phyloP scores from a whole-genome alignment of 352 stramenopile genomes.

The Phytophthora megakarya region DNA sequence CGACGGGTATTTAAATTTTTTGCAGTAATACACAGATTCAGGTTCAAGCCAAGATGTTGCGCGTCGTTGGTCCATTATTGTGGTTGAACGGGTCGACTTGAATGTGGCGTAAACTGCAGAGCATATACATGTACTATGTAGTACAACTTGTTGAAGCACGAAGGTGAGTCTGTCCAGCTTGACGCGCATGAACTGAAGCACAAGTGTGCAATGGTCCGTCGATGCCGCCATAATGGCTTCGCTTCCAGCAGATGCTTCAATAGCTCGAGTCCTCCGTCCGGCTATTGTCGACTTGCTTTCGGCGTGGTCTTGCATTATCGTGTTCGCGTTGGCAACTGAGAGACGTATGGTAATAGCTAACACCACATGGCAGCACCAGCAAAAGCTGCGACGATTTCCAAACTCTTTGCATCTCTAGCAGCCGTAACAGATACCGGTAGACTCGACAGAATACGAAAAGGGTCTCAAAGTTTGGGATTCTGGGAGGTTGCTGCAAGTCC shows the following conservation, averaged over 20 bases:
- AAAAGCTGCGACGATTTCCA: constrained; percentile 12
- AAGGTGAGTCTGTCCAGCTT: constrained; percentile 12
- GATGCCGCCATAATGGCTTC: constrained; percentile 21
- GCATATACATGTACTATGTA: not conserved
- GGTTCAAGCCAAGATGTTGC: constrained; percentile 8
- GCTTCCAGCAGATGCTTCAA: constrained; percentile 30
- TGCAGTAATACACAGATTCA: constrained; percentile 29
- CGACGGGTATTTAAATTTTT: constrained; percentile 41
- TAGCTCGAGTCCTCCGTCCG: not conserved
- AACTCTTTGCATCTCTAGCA: constrained; percentile 20
- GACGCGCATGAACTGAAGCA: constrained; percentile 3
- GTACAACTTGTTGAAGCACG: constrained; percentile 12
- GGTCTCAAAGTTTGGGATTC: not conserved
- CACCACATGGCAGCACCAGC: not conserved
- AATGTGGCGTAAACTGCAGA: not conserved
- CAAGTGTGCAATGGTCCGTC: constrained; percentile 3
- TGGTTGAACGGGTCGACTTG: constrained; percentile 9
- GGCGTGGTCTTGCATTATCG: not conserved
- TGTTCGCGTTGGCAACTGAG: constrained; percentile 4
- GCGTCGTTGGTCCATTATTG: not conserved
- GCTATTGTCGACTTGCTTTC: not conserved
- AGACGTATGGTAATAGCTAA: constrained; percentile 4
- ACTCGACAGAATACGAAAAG: not conserved
- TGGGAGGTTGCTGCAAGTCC: not conserved
- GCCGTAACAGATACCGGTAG: not conserved